Conservation (phyloP, 331 rosid species). For the Prunus yedoensis region DNA sequence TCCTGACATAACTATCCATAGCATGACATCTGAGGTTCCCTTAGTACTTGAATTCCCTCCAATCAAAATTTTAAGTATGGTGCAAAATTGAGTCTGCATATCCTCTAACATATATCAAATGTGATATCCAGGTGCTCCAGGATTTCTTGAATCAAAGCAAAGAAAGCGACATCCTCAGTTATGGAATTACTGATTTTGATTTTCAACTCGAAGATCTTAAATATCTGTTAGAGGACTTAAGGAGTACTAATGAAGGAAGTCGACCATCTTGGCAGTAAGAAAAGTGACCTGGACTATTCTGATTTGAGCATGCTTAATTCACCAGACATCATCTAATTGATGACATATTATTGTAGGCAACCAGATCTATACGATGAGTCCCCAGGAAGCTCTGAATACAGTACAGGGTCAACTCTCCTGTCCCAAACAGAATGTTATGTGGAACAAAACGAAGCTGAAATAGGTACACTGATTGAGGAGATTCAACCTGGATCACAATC, state of each 20-base stretch:
- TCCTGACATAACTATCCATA: neutral
- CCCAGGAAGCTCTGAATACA: slow-evolving; percentile 91
- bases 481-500: slow-evolving; percentile 43
- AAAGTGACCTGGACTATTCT: neutral
- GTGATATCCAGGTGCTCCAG: slow-evolving; percentile 72
- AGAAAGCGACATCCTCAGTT: slow-evolving; percentile 57
- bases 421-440: slow-evolving; percentile 46
- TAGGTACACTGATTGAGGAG: slow-evolving; percentile 46
- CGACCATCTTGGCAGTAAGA: slow-evolving; percentile 72
- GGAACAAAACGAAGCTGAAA: slow-evolving; percentile 41
- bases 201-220: slow-evolving; percentile 76
- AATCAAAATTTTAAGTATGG: neutral
- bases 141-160: slow-evolving; percentile 79
- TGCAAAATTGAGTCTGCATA: slow-evolving; percentile 8
- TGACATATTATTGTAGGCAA: slow-evolving; percentile 51
- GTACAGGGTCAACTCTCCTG: slow-evolving; percentile 78
- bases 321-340: slow-evolving; percentile 24
- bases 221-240: slow-evolving; percentile 64
- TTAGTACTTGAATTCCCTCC: neutral
- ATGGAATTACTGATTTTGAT: slow-evolving; percentile 50
- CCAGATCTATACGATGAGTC: slow-evolving; percentile 75
- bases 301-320: neutral
- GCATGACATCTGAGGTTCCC: neutral
- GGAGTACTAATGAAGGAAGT: slow-evolving; percentile 57
- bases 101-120: slow-evolving; percentile 17